A percentile compares a stretch with the other conserved stretches of the same genome.
phyloP scores from a whole-genome alignment of 805 yeast genomes.

The Ogataea parapolymorpha region DNA sequence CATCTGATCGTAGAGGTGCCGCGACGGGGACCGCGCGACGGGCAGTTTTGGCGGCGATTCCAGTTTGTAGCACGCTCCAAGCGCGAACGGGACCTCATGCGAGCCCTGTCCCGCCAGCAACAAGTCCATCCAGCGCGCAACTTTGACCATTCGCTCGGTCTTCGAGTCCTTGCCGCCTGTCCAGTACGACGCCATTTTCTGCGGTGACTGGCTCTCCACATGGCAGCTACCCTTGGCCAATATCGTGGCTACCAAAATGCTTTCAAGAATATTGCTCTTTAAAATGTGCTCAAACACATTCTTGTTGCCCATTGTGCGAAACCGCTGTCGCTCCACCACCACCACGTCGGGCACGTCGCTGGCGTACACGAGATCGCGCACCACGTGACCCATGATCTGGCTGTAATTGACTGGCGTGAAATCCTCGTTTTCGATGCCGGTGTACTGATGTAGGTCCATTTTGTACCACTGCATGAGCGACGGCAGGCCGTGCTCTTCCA shows the following conservation, averaged over 20 bases:
- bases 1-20: slow-evolving; percentile 28
- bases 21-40: slow-evolving; percentile 15
- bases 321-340: slow-evolving; percentile 55
- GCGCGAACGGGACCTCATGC: slow-evolving; percentile 1
- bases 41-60: neutral
- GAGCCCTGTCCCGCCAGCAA: slow-evolving; percentile 2
- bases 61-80: slow-evolving; percentile 4
- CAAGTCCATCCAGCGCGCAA: slow-evolving; percentile 25
- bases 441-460: slow-evolving; percentile 28
- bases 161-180: slow-evolving; percentile 18
- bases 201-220: slow-evolving; percentile 26
- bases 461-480: slow-evolving; percentile 32
- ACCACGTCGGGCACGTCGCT: slow-evolving; percentile 36
- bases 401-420: slow-evolving; percentile 31
- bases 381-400: slow-evolving; percentile 18
- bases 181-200: slow-evolving; percentile 33
- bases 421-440: slow-evolving; percentile 13
- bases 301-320: slow-evolving; percentile 45
- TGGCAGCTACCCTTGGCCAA: slow-evolving; percentile 7
- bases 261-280: slow-evolving; percentile 52
- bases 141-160: slow-evolving; percentile 25
- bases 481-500: slow-evolving; percentile 9
- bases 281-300: slow-evolving; percentile 49
- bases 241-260: slow-evolving; percentile 37
- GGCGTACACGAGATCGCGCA: slow-evolving; percentile 19